phyloP scores from a whole-genome alignment of 176 grass and related monocot species.

The Musa beccarii region DNA sequence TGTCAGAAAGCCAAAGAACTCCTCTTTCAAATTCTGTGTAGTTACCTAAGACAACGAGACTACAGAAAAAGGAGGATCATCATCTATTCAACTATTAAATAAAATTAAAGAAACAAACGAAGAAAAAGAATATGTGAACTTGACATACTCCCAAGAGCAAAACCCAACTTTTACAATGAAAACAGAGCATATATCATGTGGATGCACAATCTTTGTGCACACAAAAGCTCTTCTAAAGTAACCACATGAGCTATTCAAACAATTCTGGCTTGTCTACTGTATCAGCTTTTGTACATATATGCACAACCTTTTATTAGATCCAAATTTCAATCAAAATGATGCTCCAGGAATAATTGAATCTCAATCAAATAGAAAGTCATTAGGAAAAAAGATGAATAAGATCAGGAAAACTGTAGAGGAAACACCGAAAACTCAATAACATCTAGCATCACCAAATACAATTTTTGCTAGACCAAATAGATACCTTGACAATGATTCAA shows the following conservation, averaged over 20 bases:
- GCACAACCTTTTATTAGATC: neutral
- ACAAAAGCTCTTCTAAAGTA: neutral
- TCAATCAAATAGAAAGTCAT: neutral
- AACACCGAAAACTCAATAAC: neutral
- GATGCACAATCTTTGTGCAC: neutral
- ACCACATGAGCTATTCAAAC: neutral
- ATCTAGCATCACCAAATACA: no score
- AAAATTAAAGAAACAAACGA: neutral
- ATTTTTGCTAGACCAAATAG: neutral
- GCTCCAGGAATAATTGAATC: neutral
- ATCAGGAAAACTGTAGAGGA: neutral
- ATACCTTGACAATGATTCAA: slow-evolving; percentile 97
- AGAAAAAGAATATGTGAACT: neutral
- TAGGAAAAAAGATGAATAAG: neutral
- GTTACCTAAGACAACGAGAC: slow-evolving; percentile 99
- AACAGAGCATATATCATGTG: neutral
- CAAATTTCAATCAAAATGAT: neutral
- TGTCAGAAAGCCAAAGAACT: slow-evolving; percentile 80
- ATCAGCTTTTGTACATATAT: neutral
- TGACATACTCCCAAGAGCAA: neutral
- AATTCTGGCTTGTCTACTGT: neutral
- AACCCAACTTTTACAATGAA: neutral
- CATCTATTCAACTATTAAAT: neutral
- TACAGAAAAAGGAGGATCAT: slow-evolving; percentile 85
- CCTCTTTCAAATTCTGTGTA: slow-evolving; percentile 84